Evolutionary conservation across 768 basidiomycete genomes (phyloP).

Genomic region (Leccinum boreale): DNA sequence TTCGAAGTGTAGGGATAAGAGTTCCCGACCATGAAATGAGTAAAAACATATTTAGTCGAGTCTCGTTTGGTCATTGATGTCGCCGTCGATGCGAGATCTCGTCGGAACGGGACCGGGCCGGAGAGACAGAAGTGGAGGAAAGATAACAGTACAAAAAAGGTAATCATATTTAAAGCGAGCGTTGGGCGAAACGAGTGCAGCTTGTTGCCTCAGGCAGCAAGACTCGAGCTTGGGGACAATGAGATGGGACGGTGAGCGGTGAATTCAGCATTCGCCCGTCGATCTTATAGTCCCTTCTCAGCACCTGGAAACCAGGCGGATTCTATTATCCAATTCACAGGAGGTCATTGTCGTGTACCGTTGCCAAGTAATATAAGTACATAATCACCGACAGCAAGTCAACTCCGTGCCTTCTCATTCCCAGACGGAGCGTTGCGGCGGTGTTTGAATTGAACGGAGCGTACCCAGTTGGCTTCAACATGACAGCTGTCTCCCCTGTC

Average conservation of each 20-base stretch:
- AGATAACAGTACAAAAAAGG: slow-evolving; percentile 10
- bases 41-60: slow-evolving; percentile 46
- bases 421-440: no score
- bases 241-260: neutral
- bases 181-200: slow-evolving; percentile 16
- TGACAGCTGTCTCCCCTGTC: no score
- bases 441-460: no score
- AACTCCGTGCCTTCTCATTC: neutral
- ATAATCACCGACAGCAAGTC: neutral
- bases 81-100: neutral
- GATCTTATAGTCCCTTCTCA: slow-evolving; percentile 7
- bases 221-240: neutral
- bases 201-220: slow-evolving; percentile 15
- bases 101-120: slow-evolving; percentile 13
- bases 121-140: slow-evolving; percentile 7
- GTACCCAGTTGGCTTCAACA: no score
- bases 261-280: neutral
- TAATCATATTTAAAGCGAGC: slow-evolving; percentile 17
- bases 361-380: neutral
- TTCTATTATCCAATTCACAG: neutral
- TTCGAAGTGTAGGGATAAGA: slow-evolving; percentile 53
- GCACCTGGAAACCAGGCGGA: neutral
- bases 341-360: neutral
- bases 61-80: slow-evolving; percentile 11
- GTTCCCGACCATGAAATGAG: slow-evolving; percentile 64